Evolutionary conservation across 176 grass and related monocot species (phyloP), one percentile per base, ranked within the genome.

Genomic region (Phoenix dactylifera): DNA sequence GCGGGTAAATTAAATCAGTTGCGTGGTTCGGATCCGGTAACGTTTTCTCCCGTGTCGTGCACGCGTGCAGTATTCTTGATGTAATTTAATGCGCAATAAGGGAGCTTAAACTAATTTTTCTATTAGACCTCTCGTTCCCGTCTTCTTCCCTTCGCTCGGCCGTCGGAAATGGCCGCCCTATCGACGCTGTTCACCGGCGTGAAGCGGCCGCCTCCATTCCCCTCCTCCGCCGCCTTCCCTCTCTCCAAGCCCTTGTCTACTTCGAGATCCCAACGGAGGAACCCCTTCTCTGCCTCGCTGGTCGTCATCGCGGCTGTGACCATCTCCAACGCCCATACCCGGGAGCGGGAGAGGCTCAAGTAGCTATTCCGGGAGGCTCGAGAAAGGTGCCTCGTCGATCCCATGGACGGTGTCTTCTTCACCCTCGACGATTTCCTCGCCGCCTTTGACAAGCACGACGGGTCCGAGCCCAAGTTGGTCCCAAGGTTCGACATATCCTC

Each of bases 291-390:
- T 1, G 32, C 7, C 32, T 39, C 32, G 32, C 32, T 0, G 32
- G 53, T 55, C 53, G 53, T 55, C 18, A 18, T 18, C 53, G n/a
- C 18, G 18, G 53, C 53, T 6, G 18, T 55, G 53, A 4, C 53
- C 53, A 20, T 55, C 18, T 55, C 53, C 53, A 55, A 22, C n/a
- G 53, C 53, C 18, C 53, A 55, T 18, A 55, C 18, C 18, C 53
- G 53, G 53, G 18, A 55, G 53, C 53, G 53, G n/a, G 53, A 55
- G 53, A 55, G 53, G 53, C 18, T 55, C 53, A 22, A 55, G 53
- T 4, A 55, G 5, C 18, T 55, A 12, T 55, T 55, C 18, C 53
- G 18, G 20, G 53, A 22, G 53, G 53, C 53, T 5, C 18, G 53
- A 7, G 20, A 55, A 20, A 18, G 53, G 53, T 55, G 53, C 53